Evolutionary conservation across 192 early-diverging fungal genomes (phyloP).

Genomic region (Podila epicladia): DNA sequence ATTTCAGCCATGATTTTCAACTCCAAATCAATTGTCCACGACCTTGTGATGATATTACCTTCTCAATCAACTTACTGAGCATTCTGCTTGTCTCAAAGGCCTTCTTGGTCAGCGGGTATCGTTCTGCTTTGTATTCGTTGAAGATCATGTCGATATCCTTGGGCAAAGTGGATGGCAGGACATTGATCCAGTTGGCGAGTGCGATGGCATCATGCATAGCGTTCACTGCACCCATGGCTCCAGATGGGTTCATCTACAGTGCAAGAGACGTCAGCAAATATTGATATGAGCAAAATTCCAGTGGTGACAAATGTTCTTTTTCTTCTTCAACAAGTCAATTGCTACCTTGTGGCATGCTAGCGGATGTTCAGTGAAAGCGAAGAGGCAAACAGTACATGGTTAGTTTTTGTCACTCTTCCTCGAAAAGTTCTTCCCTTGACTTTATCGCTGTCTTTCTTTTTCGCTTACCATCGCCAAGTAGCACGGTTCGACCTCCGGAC

Average conservation of each 20-base stretch:
- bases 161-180: not conserved
- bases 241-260: not conserved
- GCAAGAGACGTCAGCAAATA: no score
- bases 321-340: no score
- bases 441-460: no score
- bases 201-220: constrained; percentile 27
- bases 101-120: constrained; percentile 1
- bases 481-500: constrained; percentile 18
- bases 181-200: constrained; percentile 29
- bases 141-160: constrained; percentile 6
- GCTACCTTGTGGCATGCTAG: constrained; percentile 1
- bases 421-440: no score
- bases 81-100: not conserved
- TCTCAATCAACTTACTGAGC: not conserved
- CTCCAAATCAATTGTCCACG: not conserved
- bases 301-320: no score
- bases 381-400: no score
- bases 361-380: no score
- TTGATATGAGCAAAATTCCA: no score
- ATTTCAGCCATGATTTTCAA: not conserved
- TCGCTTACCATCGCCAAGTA: constrained; percentile 33
- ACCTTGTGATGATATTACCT: not conserved
- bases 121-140: constrained; percentile 11
- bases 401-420: no score
- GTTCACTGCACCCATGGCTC: not conserved